These are phyloP conservation scores for Coemansia sp. DNA, from an alignment of 192 early-diverging fungal genomes.

Conservation along the genomic window DNA sequence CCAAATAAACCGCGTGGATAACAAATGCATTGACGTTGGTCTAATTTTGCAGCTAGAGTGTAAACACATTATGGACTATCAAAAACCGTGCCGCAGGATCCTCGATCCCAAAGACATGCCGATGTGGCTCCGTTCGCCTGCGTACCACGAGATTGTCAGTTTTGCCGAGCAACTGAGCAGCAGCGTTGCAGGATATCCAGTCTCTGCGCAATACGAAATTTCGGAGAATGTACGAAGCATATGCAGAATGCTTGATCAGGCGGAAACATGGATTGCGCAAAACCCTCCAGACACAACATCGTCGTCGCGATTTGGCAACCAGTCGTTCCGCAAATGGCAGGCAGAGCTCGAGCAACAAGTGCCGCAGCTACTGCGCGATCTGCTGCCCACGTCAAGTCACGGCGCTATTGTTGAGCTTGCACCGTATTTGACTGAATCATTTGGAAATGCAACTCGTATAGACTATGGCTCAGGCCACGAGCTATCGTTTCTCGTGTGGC, in stretches of 20 bases:
- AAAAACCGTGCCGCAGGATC: conserved; percentile 61
- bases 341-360: conserved; percentile 50
- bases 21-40: no score
- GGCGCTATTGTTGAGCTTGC: conserved; percentile 67
- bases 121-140: conserved; percentile 63
- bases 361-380: conserved; percentile 21
- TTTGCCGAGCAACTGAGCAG: conserved; percentile 76
- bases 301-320: conserved; percentile 88
- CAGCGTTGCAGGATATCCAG: conserved; percentile 64
- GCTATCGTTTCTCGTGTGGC: conserved; percentile 81
- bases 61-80: conserved; percentile 14
- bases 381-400: conserved; percentile 34
- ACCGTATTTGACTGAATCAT: conserved; percentile 69
- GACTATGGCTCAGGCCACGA: conserved; percentile 99
- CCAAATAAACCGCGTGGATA: not conserved
- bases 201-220: conserved; percentile 57
- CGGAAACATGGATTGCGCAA: conserved; percentile 71
- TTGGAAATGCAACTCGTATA: conserved; percentile 88
- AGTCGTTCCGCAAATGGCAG: conserved; percentile 82
- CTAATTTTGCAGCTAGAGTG: not conserved
- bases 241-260: conserved; percentile 63
- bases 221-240: conserved; percentile 57
- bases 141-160: conserved; percentile 65
- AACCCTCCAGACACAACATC: conserved; percentile 70
- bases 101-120: conserved; percentile 57